Evolutionary conservation across 2,329 filamentous ascomycete genomes (phyloP).

Genomic region (Chaetomiaceae sp.): DNA sequence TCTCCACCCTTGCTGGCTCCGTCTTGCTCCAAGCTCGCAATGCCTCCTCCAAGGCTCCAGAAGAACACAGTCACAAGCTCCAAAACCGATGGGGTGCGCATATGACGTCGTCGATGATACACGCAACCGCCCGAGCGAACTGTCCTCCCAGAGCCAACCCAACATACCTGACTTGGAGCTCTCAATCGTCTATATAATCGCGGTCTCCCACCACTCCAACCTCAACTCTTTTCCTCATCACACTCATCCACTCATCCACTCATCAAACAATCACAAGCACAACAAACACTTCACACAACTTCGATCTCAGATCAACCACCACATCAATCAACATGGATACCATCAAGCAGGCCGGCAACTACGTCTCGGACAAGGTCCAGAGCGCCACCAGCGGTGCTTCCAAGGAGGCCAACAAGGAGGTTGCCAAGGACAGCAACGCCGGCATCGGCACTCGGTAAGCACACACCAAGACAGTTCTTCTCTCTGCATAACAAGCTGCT

Average conservation of each 20-base stretch:
- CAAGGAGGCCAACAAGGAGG: conserved; percentile 19
- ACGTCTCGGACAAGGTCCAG: conserved; percentile 52
- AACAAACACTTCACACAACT: conserved; percentile 16
- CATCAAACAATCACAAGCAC: conserved; percentile 14
- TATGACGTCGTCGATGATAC: neutral
- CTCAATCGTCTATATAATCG: conserved; percentile 22
- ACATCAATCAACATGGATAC: conserved; percentile 36
- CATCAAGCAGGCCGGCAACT: conserved; percentile 52
- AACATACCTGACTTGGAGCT: neutral
- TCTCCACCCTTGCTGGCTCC: neutral
- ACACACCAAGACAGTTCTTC: too few relatives aligned
- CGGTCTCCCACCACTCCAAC: conserved; percentile 4
- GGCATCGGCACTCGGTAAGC: conserved; percentile 41
- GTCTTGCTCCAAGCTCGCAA: neutral
- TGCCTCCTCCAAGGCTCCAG: neutral
- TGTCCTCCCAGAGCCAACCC: neutral
- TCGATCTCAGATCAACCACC: conserved; percentile 6
- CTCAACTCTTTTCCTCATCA: conserved; percentile 16
- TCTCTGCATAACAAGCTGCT: too few relatives aligned
- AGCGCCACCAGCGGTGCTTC: conserved; percentile 9
- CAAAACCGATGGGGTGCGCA: too few relatives aligned
- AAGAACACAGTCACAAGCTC: too few relatives aligned
- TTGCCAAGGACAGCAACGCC: conserved; percentile 49
- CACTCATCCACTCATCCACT: conserved; percentile 17
- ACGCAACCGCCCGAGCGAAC: neutral